phyloP scores from a whole-genome alignment of 257 asterid species.

The Solanum megistacrolobum region DNA sequence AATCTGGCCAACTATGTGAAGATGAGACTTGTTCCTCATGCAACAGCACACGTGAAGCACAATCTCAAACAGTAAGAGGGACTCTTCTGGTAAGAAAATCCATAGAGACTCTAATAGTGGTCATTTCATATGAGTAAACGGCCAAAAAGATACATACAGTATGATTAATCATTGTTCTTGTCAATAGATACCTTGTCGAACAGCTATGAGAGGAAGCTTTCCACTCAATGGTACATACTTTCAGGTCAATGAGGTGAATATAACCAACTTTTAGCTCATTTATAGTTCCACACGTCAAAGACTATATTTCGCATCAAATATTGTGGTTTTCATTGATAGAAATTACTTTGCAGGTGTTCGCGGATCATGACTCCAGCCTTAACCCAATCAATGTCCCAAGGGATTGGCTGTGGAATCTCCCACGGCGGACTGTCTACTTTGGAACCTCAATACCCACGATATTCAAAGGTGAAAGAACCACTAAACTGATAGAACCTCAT shows the following conservation, averaged over 20 bases:
- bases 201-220: slow-evolving; percentile 99
- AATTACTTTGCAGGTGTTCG: slow-evolving; percentile 59
- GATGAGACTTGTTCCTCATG: slow-evolving; percentile 80
- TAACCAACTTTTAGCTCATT: slow-evolving; percentile 3
- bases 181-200: slow-evolving; percentile 90
- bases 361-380: slow-evolving; percentile 87
- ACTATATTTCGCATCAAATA: background rate
- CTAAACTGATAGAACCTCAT: background rate
- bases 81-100: slow-evolving; percentile 66
- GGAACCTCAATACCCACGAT: slow-evolving; percentile 93
- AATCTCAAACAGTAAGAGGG: slow-evolving; percentile 81
- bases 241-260: slow-evolving; percentile 90
- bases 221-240: slow-evolving; percentile 96
- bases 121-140: background rate
- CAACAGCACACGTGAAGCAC: slow-evolving; percentile 81
- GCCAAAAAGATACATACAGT: background rate
- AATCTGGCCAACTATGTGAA: slow-evolving; percentile 47
- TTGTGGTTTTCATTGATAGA: slow-evolving; percentile 1
- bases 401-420: slow-evolving; percentile 85
- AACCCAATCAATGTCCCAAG: slow-evolving; percentile 80
- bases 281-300: background rate
- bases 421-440: slow-evolving; percentile 78
- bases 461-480: slow-evolving; percentile 59
- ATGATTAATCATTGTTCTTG: background rate
- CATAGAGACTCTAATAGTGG: background rate